These are phyloP conservation scores for Bacidia gigantensis DNA, from an alignment of 495 filamentous ascomycete species.

Conservation along the genomic window DNA sequence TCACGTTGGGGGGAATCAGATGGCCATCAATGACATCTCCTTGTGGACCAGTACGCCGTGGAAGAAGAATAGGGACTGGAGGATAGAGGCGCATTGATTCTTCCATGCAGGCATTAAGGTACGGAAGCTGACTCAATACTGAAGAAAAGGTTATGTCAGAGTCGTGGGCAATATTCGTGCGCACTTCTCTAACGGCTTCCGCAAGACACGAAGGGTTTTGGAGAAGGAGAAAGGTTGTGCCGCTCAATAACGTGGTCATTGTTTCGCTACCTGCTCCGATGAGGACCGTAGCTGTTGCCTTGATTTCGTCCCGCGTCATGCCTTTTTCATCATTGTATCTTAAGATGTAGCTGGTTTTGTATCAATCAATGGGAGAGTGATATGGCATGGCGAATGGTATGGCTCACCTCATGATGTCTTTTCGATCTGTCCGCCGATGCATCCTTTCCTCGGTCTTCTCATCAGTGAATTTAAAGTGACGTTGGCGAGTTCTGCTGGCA, in stretches of 20 bases:
- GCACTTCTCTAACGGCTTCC: conserved; percentile 5
- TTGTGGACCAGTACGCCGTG: background rate
- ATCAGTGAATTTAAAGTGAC: too few species aligned
- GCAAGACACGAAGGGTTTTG: conserved; percentile 3
- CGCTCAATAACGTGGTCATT: conserved; percentile 8
- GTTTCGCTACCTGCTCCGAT: conserved; percentile 15
- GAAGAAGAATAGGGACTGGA: conserved; percentile 5
- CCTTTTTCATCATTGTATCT: conserved; percentile 7
- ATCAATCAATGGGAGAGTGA: conserved; percentile 6
- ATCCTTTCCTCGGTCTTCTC: too few species aligned
- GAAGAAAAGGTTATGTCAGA: conserved; percentile 1
- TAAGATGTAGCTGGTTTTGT: conserved; percentile 6
- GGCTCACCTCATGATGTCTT: too few species aligned
- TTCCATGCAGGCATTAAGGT: conserved; percentile 37
- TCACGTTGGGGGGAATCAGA: conserved; percentile 4
- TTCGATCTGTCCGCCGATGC: too few species aligned
- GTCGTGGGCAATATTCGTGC: conserved; percentile 10
- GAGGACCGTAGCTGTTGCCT: conserved; percentile 10
- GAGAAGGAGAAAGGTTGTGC: conserved; percentile 12
- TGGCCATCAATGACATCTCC: conserved; percentile 6
- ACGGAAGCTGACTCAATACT: conserved; percentile 2
- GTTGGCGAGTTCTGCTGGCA: too few species aligned
- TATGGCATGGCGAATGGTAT: too few species aligned
- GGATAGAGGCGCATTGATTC: conserved; percentile 39
- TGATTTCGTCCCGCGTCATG: conserved; percentile 10